Evolutionary conservation across 371 early-diverging fungal genomes (phyloP).

Genomic region (Rhizopus stolonifer): DNA sequence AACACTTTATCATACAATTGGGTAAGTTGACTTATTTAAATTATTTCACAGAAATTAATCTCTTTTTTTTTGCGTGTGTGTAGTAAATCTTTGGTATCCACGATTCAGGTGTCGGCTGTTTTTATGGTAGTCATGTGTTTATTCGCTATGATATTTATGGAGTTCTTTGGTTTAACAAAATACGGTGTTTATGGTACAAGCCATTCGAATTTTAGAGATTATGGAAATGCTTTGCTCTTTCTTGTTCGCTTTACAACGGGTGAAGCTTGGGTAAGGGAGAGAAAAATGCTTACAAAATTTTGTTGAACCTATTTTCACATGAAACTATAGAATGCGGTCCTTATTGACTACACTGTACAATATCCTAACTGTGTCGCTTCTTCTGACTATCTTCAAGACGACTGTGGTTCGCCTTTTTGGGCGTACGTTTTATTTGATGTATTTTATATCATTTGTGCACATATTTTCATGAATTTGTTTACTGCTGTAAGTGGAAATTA

Average conservation of each 20-base stretch:
- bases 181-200: conserved; percentile 46
- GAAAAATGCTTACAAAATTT: not conserved
- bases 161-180: conserved; percentile 60
- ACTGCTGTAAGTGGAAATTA: conserved; percentile 47
- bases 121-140: conserved; percentile 58
- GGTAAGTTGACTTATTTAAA: conserved; percentile 28
- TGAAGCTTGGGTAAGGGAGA: conserved; percentile 54
- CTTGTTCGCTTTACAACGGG: conserved; percentile 60
- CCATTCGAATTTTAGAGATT: conserved; percentile 53
- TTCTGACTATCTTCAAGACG: conserved; percentile 46
- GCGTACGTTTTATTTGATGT: conserved; percentile 53
- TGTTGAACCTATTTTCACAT: not conserved
- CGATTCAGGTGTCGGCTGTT: conserved; percentile 58
- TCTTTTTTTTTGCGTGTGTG: not conserved
- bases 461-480: conserved; percentile 61
- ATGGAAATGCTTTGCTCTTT: conserved; percentile 56
- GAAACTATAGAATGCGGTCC: conserved; percentile 40
- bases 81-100: conserved; percentile 53
- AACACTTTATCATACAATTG: conserved; percentile 54
- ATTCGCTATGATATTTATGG: conserved; percentile 62
- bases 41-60: not conserved
- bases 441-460: conserved; percentile 59
- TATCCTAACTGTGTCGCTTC: conserved; percentile 49
- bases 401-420: conserved; percentile 59
- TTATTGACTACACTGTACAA: conserved; percentile 55